Base-by-base conservation (phyloP, 2,329 filamentous ascomycete species). In the Epichloe baconii region DNA sequence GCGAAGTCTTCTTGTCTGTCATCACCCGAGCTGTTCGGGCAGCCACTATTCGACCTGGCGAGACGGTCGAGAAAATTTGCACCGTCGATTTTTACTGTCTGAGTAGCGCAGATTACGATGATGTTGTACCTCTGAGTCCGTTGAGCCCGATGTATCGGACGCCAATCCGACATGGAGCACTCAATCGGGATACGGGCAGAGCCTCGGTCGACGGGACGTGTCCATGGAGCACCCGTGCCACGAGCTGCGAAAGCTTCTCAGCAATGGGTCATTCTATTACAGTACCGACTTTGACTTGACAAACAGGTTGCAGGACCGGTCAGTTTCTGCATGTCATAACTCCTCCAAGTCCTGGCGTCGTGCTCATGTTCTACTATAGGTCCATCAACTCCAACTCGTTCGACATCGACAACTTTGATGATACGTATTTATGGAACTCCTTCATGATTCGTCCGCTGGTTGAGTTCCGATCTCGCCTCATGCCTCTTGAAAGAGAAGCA, bases 211-310 rank as follows among this genome's bases (percentile, higher is more conserved):
- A 52, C 78, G 80, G 59, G 88, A 96, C 43, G 72, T 80, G 42
- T 69, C 82, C 26, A 67, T 87, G 34, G 89, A 96, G 62, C 89
- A 96, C 66, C 93, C 93, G 6, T 97, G 91, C 66, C 73, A 88
- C 60, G 87, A 93, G 44, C 68, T 98, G 53, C 90, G 91, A 67
- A 97, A 95, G 73, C 78, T 98, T 38, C 73, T 98, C 51, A 85
- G 88, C 63, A 90, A 94, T 65, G 90, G 91, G 26, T 95, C 86
- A 34, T 98, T 98, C 65, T 98, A 97, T 66, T 98, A 96, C 71
- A 96, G 89, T 64, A 88, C 88, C n/a, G 89, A 97, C 66, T 98
- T 98, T 66, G 91, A 98, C 64, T 74, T 98, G 47, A 98, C 93
- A 3, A 90, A 95, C 67, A 80, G 93, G 58, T 71, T 97, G 55